These are phyloP conservation scores for Saccharomycopsis sp. DNA, from an alignment of 805 yeast species.

Conservation along the genomic window DNA sequence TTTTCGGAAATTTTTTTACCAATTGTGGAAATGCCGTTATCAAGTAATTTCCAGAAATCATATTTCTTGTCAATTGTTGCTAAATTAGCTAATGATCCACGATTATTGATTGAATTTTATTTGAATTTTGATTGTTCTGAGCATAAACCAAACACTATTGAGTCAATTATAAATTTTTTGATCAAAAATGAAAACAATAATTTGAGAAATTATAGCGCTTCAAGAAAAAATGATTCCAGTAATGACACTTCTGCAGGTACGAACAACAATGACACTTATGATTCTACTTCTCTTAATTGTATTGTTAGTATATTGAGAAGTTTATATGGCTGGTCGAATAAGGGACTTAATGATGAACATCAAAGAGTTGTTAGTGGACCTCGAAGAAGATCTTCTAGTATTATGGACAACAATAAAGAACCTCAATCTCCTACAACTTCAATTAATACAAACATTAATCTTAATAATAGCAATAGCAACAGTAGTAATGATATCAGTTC, in stretches of 20 bases:
- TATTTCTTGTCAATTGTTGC: conserved; percentile 77
- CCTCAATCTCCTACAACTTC: conserved; percentile 24
- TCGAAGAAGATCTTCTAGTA: conserved; percentile 20
- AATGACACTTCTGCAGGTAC: conserved; percentile 55
- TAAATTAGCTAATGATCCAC: conserved; percentile 79
- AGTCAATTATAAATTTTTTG: conserved; percentile 69
- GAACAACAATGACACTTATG: conserved; percentile 34
- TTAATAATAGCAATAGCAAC: conserved; percentile 20
- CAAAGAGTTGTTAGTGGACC: conserved; percentile 20
- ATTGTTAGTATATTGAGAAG: conserved; percentile 79
- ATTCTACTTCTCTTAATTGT: conserved; percentile 57
- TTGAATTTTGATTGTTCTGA: conserved; percentile 92
- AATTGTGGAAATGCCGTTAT: conserved; percentile 82
- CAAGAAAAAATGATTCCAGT: conserved; percentile 25
- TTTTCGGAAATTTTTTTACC: conserved; percentile 92
- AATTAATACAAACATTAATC: conserved; percentile 24
- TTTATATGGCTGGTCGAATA: conserved; percentile 80
- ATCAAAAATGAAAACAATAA: conserved; percentile 39
- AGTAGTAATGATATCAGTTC: no score
- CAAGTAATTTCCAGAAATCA: conserved; percentile 88
- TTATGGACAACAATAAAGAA: conserved; percentile 5
- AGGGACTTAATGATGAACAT: conserved; percentile 34
- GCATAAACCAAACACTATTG: conserved; percentile 76
- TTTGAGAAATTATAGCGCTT: conserved; percentile 7
- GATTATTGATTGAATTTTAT: conserved; percentile 86